phyloP scores from a whole-genome alignment of 2,329 filamentous ascomycete species.

The Fusarium subglutinans region DNA sequence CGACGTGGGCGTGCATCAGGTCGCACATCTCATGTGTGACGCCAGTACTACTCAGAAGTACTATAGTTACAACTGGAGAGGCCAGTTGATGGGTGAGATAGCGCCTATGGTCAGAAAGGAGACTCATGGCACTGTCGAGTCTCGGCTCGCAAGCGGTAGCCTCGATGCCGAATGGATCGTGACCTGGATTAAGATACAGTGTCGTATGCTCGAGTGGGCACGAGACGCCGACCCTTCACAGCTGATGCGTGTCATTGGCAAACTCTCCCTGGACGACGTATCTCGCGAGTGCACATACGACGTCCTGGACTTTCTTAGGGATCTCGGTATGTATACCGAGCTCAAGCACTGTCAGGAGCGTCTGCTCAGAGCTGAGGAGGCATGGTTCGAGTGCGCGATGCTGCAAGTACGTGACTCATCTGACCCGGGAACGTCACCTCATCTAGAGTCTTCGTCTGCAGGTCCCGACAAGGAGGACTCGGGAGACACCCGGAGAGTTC shows the following conservation, averaged over 20 bases:
- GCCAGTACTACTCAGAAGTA: background rate
- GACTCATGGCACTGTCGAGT: slow-evolving; percentile 46
- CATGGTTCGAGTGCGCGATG: slow-evolving; percentile 39
- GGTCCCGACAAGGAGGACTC: background rate
- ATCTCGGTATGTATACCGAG: slow-evolving; percentile 47
- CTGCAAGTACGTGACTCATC: background rate
- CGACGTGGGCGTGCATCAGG: slow-evolving; percentile 36
- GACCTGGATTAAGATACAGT: slow-evolving; percentile 48
- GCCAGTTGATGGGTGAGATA: slow-evolving; percentile 17
- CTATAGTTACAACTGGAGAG: slow-evolving; percentile 32
- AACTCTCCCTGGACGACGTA: slow-evolving; percentile 27
- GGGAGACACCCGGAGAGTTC: background rate
- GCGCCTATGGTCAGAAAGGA: background rate
- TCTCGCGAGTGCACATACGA: slow-evolving; percentile 43
- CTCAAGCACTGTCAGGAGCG: slow-evolving; percentile 40
- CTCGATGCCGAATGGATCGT: slow-evolving; percentile 48
- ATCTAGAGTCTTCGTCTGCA: background rate
- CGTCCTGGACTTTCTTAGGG: slow-evolving; percentile 48
- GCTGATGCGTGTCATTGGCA: slow-evolving; percentile 40
- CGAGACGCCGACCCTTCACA: slow-evolving; percentile 43
- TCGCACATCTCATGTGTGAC: slow-evolving; percentile 28
- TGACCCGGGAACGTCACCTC: background rate
- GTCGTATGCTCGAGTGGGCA: slow-evolving; percentile 44
- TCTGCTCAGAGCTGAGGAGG: slow-evolving; percentile 38
- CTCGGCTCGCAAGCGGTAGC: slow-evolving; percentile 49